A percentile compares a stretch with the other conserved stretches of the same genome.
These are phyloP conservation scores for Adiantum capillusveneris DNA, from an alignment of 75 land plant species.

Conservation along the genomic window DNA sequence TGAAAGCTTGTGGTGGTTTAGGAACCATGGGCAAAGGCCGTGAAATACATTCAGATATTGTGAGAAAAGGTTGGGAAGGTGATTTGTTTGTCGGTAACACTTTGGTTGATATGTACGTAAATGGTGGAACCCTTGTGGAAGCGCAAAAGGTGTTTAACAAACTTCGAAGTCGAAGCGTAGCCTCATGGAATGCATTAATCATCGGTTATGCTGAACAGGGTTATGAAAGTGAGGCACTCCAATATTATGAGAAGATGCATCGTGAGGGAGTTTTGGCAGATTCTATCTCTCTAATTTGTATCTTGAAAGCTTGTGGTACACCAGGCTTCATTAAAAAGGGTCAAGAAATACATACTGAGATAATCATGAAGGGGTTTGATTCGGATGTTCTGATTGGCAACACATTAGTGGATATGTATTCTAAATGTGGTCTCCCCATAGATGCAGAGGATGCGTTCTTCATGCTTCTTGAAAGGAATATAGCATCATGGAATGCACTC, in stretches of 20 bases:
- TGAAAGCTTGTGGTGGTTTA: slow-evolving; percentile 7
- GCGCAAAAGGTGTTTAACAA: neutral
- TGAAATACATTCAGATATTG: neutral
- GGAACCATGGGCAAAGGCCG: neutral
- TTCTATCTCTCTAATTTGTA: slow-evolving; percentile 25
- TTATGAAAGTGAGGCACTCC: slow-evolving; percentile 13
- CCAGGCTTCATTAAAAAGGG: slow-evolving; percentile 21
- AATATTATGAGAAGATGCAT: slow-evolving; percentile 22
- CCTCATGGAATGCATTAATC: slow-evolving; percentile 35
- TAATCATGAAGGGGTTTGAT: slow-evolving; percentile 22
- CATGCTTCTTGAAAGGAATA: slow-evolving; percentile 21
- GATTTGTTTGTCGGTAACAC: slow-evolving; percentile 9
- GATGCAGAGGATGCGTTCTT: slow-evolving; percentile 36
- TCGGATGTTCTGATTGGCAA: slow-evolving; percentile 22
- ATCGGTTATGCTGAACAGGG: slow-evolving; percentile 38
- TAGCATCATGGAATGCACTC: slow-evolving; percentile 47
- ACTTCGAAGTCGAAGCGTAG: neutral
- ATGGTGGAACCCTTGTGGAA: slow-evolving; percentile 19
- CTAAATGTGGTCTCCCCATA: slow-evolving; percentile 41
- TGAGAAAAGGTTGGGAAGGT: neutral
- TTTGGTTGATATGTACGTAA: slow-evolving; percentile 23
- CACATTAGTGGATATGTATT: slow-evolving; percentile 51
- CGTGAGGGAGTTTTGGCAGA: slow-evolving; percentile 17
- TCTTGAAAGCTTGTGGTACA: slow-evolving; percentile 25
- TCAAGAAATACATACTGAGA: slow-evolving; percentile 25